phyloP scores from a whole-genome alignment of 2,329 filamentous ascomycete species.

The Nemania bipapillata region DNA sequence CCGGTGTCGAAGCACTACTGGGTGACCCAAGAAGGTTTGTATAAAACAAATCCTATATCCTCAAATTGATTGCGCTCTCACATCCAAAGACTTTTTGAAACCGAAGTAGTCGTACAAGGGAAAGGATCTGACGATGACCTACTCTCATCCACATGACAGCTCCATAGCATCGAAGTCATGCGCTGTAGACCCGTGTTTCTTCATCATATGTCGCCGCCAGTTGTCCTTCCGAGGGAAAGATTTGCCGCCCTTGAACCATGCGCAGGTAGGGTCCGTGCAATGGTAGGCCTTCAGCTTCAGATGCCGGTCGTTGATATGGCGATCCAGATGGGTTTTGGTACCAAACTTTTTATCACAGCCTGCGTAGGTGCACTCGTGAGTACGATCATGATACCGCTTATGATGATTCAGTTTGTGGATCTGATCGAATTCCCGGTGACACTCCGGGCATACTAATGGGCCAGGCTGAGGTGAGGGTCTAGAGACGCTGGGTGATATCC shows the following conservation, averaged over 20 bases:
- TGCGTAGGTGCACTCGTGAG: constrained; percentile 58
- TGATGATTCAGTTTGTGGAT: constrained; percentile 71
- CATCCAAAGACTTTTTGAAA: constrained; percentile 8
- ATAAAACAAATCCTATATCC: constrained; percentile 13
- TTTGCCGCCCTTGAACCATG: constrained; percentile 69
- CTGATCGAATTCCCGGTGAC: constrained; percentile 64
- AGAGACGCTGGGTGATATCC: constrained; percentile 46
- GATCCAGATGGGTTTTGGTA: constrained; percentile 70
- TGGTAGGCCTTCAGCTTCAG: constrained; percentile 69
- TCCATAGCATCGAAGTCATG: constrained; percentile 47
- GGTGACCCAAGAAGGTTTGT: neutral
- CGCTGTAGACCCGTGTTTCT: constrained; percentile 60
- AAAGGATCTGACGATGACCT: neutral
- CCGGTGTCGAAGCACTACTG: neutral
- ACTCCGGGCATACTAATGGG: constrained; percentile 55
- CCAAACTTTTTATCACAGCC: constrained; percentile 68
- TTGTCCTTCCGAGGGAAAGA: constrained; percentile 71
- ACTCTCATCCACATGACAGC: constrained; percentile 39
- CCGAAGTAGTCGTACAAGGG: constrained; percentile 26
- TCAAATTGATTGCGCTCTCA: constrained; percentile 2
- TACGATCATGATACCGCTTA: constrained; percentile 69
- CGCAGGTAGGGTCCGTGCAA: constrained; percentile 65
- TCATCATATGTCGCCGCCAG: constrained; percentile 71
- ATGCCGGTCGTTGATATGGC: constrained; percentile 71
- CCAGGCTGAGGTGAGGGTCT: constrained; percentile 42